Conservation (phyloP, 2,329 filamentous ascomycete genomes). For the Aspergillus fischeri region DNA sequence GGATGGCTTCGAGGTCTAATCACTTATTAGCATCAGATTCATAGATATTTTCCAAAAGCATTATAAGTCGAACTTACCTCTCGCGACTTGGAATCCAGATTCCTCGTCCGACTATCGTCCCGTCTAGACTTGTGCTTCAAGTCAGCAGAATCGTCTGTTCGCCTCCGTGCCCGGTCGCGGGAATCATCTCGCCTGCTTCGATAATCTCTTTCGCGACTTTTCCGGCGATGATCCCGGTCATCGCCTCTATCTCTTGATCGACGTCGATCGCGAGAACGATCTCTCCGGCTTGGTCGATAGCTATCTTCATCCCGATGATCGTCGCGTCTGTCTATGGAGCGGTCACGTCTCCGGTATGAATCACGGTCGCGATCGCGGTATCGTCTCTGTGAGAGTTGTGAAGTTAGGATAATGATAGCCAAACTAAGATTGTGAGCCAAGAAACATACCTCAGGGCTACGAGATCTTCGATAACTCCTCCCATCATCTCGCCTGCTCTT, state of each 20-base stretch:
- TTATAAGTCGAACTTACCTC: conserved; percentile 50
- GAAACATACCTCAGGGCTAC: conserved; percentile 46
- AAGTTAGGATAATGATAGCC: conserved; percentile 9
- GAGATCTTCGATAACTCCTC: conserved; percentile 43
- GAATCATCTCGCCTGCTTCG: conserved; percentile 70
- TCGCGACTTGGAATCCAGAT: conserved; percentile 47
- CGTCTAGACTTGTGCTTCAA: conserved; percentile 62
- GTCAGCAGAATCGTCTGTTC: conserved; percentile 68
- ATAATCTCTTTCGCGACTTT: conserved; percentile 66
- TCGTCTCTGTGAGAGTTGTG: conserved; percentile 44
- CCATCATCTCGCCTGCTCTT: conserved; percentile 50
- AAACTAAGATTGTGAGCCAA: background rate
- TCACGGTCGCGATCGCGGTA: conserved; percentile 51
- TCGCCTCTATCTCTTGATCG: conserved; percentile 54
- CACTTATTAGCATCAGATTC: background rate
- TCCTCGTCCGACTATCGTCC: conserved; percentile 58
- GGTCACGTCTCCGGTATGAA: conserved; percentile 63
- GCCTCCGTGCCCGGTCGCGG: conserved; percentile 60
- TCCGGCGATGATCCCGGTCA: conserved; percentile 56
- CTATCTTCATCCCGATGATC: conserved; percentile 56
- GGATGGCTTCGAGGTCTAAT: conserved; percentile 52
- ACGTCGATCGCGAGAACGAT: conserved; percentile 61
- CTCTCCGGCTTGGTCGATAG: conserved; percentile 59
- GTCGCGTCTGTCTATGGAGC: conserved; percentile 55
- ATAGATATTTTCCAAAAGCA: background rate